Evolutionary conservation across 2,329 filamentous ascomycete species (phyloP), one percentile per base, ranked within the genome.

Genomic region (Hymenoscyphus salicellus): DNA sequence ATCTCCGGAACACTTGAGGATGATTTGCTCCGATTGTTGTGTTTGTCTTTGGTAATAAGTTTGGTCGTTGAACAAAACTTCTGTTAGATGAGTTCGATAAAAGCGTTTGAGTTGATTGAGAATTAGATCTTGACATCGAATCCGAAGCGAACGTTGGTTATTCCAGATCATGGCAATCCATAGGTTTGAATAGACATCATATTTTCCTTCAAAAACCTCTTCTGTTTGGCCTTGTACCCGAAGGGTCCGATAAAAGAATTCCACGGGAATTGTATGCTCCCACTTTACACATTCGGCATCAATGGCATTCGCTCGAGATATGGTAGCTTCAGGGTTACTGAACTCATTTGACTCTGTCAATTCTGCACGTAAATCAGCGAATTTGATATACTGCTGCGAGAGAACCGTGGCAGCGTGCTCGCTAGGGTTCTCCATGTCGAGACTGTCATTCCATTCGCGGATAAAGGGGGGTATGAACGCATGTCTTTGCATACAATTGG

Each of bases 401-500:
- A 76, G 73, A 16, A 72, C 72, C 52, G 83, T 77, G 58, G 81
- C 77, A 28, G 75, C 72, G 5, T 61, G 55, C 36, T 72, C 67
- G 10, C 65, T 65, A 6, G 56, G 55, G 1, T 62, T 64, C 62
- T 72, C 68, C 32, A 65, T 70, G 20, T 70, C 61, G 1, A 72
- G 55, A 26, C 57, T 58, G 16, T 63, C 58, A 8, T 64, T 62
- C 55, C 85, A 79, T 28, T 82, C 76, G 33, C 80, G 74, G 64
- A 86, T 75, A 38, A 77, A 73, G n/a, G 77, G 70, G 3, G 83
- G 83, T 76, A 85, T 82, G 14, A 81, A 78, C 32, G 80, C 72
- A 38, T 79, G 79, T 60, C 78, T 78, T 66, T 84, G 82, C 30
- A 84, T 78, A 70, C 83, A 84, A 68, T 79, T 82, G 66, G 84